These are phyloP conservation scores for Rhodocollybia butyracea DNA, from an alignment of 768 basidiomycete species.

Conservation along the genomic window DNA sequence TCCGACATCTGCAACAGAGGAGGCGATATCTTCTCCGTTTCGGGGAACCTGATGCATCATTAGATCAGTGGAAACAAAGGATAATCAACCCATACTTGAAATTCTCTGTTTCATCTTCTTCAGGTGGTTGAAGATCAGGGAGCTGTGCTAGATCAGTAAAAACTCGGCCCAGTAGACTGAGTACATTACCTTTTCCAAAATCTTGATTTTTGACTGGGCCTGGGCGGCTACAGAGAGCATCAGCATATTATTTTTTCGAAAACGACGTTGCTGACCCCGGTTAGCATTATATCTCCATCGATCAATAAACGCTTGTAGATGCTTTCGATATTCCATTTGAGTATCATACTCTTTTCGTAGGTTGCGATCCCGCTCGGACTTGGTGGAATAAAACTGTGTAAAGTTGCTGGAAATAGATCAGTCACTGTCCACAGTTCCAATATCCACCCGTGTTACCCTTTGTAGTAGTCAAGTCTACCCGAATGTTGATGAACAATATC, in stretches of 20 bases:
- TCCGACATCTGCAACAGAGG: slow-evolving; percentile 91
- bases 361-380: slow-evolving; percentile 90
- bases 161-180: neutral
- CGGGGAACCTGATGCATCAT: slow-evolving; percentile 68
- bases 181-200: slow-evolving; percentile 62
- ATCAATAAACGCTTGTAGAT: slow-evolving; percentile 97
- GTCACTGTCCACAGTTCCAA: neutral
- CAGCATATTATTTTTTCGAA: neutral
- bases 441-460: slow-evolving; percentile 54
- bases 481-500: slow-evolving; percentile 98
- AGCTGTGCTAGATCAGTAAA: slow-evolving; percentile 43
- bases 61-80: neutral
- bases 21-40: slow-evolving; percentile 96
- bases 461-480: slow-evolving; percentile 92
- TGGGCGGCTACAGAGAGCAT: slow-evolving; percentile 62
- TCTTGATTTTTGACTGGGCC: slow-evolving; percentile 75
- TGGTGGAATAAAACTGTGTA: slow-evolving; percentile 97
- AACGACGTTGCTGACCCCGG: slow-evolving; percentile 46
- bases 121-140: slow-evolving; percentile 90
- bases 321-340: slow-evolving; percentile 92
- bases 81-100: slow-evolving; percentile 61
- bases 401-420: slow-evolving; percentile 65
- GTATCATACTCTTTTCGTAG: slow-evolving; percentile 93
- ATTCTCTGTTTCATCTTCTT: slow-evolving; percentile 86
- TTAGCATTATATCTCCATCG: slow-evolving; percentile 98